Percentiles rank a stretch among this genome's conserved stretches.
Conservation (phyloP, 2,329 filamentous ascomycete species). For the Aureobasidium sp. region DNA sequence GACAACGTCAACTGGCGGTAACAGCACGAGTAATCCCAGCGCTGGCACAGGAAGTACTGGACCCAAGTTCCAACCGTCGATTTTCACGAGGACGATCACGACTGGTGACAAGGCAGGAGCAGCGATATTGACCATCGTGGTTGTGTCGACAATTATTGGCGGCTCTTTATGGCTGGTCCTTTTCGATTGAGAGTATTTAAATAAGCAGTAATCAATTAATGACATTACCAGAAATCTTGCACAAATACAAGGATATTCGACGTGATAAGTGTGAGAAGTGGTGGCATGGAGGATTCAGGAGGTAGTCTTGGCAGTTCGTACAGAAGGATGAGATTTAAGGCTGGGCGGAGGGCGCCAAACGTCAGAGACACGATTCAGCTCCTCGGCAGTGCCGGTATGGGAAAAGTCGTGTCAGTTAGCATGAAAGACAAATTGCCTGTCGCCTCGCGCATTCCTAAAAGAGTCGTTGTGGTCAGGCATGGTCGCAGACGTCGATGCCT, state of each 20-base stretch:
- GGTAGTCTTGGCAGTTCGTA: too few species aligned
- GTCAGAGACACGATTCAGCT: too few species aligned
- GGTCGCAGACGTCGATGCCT: not conserved
- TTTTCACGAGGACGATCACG: conserved; percentile 30
- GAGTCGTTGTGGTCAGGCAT: not conserved
- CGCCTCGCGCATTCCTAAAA: too few species aligned
- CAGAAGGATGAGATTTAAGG: too few species aligned
- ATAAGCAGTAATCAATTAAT: not conserved
- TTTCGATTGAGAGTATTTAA: not conserved
- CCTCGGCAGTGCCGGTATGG: too few species aligned
- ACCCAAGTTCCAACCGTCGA: not conserved
- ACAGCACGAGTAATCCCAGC: conserved; percentile 10
- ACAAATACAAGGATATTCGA: too few species aligned
- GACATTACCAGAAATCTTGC: too few species aligned
- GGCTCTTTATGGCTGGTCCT: not conserved
- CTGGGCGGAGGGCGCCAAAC: too few species aligned
- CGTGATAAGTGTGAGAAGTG: too few species aligned
- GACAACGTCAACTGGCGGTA: conserved; percentile 10
- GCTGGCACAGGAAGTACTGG: conserved; percentile 5
- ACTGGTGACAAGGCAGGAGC: conserved; percentile 58
- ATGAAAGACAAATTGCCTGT: too few species aligned
- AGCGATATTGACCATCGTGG: conserved; percentile 52
- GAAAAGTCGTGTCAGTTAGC: too few species aligned
- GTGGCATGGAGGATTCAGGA: too few species aligned
- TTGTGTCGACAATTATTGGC: conserved; percentile 30